Conservation (phyloP, 257 asterid genomes). For the Prunella vulgaris region DNA sequence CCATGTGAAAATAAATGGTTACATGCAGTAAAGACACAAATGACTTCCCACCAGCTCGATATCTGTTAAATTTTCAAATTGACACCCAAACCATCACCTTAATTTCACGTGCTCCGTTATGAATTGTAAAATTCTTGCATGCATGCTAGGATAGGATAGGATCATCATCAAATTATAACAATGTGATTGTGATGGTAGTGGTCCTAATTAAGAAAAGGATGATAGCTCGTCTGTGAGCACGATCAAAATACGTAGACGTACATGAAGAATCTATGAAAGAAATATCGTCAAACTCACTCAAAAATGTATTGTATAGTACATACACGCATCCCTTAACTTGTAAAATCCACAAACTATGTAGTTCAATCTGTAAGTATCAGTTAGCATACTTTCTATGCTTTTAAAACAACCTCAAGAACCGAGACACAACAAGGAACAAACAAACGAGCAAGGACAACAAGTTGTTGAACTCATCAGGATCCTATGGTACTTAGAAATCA, state of each 20-base stretch:
- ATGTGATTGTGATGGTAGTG: slow-evolving; percentile 16
- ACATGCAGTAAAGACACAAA: slow-evolving; percentile 19
- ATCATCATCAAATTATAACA: slow-evolving; percentile 3
- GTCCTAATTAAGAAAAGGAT: slow-evolving; percentile 5
- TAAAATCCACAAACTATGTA: neutral
- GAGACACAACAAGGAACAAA: neutral
- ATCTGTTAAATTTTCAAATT: slow-evolving; percentile 15
- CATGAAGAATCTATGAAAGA: neutral
- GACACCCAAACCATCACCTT: slow-evolving; percentile 16
- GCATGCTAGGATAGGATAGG: neutral
- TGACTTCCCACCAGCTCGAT: neutral
- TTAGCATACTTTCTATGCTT: slow-evolving; percentile 10
- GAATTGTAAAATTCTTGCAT: neutral
- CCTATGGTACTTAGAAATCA: neutral
- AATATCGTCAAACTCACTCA: neutral
- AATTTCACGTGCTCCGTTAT: slow-evolving; percentile 18
- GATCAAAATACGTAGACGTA: neutral
- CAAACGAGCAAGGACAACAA: slow-evolving; percentile 31
- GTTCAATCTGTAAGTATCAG: slow-evolving; percentile 6
- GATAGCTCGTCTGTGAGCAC: neutral
- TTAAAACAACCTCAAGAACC: slow-evolving; percentile 15
- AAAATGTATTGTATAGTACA: neutral
- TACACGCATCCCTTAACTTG: neutral
- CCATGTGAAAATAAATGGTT: neutral
- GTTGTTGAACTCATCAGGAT: slow-evolving; percentile 33